These are phyloP conservation scores for Lasiosphaeria ovina DNA, from an alignment of 495 filamentous ascomycete genomes.

Conservation along the genomic window DNA sequence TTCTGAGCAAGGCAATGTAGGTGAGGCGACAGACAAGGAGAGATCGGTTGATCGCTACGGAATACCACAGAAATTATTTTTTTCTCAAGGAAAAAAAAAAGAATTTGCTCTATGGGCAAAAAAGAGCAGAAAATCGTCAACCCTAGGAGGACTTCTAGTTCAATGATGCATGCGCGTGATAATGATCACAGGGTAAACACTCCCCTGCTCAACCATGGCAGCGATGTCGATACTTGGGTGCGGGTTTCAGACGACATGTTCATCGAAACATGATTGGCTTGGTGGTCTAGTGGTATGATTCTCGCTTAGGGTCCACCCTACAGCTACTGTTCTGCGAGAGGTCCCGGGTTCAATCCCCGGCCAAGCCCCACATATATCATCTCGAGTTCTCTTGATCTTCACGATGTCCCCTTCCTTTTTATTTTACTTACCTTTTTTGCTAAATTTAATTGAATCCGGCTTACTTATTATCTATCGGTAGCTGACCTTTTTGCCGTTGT, in stretches of 20 bases:
- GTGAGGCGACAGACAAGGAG: too few species aligned
- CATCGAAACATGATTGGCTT: conserved; percentile 1
- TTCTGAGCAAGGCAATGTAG: too few species aligned
- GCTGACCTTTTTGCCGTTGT: too few species aligned
- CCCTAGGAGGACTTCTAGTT: too few species aligned
- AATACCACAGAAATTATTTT: too few species aligned
- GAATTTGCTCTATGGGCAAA: too few species aligned
- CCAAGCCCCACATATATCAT: background rate
- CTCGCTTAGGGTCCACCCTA: conserved; percentile 1
- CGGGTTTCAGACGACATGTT: background rate
- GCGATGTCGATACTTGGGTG: background rate
- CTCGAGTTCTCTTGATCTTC: background rate
- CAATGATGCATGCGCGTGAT: too few species aligned
- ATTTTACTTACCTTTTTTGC: background rate
- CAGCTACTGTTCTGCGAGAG: background rate
- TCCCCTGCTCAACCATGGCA: too few species aligned
- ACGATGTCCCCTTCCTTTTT: background rate
- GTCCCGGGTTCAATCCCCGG: conserved; percentile 4
- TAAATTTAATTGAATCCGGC: background rate
- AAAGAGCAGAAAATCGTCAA: too few species aligned
- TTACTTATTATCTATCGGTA: background rate
- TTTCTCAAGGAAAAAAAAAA: too few species aligned
- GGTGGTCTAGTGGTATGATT: conserved; percentile 4
- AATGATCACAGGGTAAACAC: too few species aligned
- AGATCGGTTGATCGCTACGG: too few species aligned